Evolutionary conservation across 306 rosid genomes (phyloP), one percentile per base, ranked within the genome.

Genomic region (Astragalus membranaceus): DNA sequence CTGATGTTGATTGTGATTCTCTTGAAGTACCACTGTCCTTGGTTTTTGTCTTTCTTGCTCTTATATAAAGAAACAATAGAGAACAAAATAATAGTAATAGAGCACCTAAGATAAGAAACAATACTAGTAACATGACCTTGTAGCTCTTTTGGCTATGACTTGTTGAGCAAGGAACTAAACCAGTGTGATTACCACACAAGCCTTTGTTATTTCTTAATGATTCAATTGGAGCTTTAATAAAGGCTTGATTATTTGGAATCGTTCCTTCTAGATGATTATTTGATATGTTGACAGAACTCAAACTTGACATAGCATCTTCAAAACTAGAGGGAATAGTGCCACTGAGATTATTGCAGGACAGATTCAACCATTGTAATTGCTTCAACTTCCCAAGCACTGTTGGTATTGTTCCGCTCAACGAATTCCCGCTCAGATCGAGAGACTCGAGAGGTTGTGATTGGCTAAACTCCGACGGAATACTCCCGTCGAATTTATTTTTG

Each of bases 391-490:
- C 89, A 51, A 82, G 72, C 0, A 50, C 14, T 52, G 63, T 2
- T 41, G 89, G 86, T 39, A 85, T 76, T 20, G 68, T 66, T 20
- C 76, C 69, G 16, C 2, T 68, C 57, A 82, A 64, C 6, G 32
- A 23, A 43, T 82, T 85, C 10, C 74, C 37, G n/a, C 86, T 79
- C 4, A 82, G 82, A 76, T 85, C 89, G 52, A 85, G 79, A 44
- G 15, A 12, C 60, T 68, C 15, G 8, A 86, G 82, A 65, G 48
- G 9, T 0, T 57, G 50, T 30, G 47, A 39, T 42, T 36, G 32
- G 4, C 53, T 5, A 57, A 78, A 56, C 36, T 51, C 54, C 0
- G 46, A 3, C 5, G 81, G 74, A 41, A 78, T 57, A 15, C 26
- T 39, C 26, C 61, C 74, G 5, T 56, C 9, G 12, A 72, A 2